Evolutionary conservation across 371 early-diverging fungal genomes (phyloP).

Genomic region (Mucor circinelloides): DNA sequence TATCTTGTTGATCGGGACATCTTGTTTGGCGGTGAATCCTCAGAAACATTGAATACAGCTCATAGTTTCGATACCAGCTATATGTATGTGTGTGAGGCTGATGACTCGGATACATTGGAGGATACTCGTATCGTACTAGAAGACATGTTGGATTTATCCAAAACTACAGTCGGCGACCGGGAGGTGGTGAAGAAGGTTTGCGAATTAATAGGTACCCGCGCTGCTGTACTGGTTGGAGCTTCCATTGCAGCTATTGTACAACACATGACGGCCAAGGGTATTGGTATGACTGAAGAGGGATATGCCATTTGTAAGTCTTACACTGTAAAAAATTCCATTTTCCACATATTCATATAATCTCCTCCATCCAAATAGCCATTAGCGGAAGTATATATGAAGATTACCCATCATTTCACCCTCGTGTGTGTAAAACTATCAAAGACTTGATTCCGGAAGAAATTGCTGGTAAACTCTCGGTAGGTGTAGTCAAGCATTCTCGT

Average conservation of each 20-base stretch:
- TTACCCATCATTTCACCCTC: conserved; percentile 82
- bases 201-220: conserved; percentile 69
- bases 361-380: conserved; percentile 42
- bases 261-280: conserved; percentile 42
- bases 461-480: conserved; percentile 65
- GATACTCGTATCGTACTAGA: conserved; percentile 68
- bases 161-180: conserved; percentile 64
- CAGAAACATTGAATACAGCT: conserved; percentile 60
- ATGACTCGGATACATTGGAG: conserved; percentile 49
- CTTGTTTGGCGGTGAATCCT: conserved; percentile 73
- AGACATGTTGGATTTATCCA: conserved; percentile 52
- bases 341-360: neutral
- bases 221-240: conserved; percentile 71
- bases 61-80: conserved; percentile 80
- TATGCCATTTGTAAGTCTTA: conserved; percentile 70
- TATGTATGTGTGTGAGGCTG: conserved; percentile 64
- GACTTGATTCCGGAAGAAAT: conserved; percentile 78
- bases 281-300: conserved; percentile 55
- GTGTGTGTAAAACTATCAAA: conserved; percentile 73
- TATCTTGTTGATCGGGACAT: conserved; percentile 78
- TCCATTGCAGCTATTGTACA: conserved; percentile 68
- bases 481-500: conserved; percentile 73
- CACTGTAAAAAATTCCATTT: neutral
- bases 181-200: conserved; percentile 67
- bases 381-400: conserved; percentile 87